phyloP scores from a whole-genome alignment of 78 protist genomes.

The Speleostelium caveatum region DNA sequence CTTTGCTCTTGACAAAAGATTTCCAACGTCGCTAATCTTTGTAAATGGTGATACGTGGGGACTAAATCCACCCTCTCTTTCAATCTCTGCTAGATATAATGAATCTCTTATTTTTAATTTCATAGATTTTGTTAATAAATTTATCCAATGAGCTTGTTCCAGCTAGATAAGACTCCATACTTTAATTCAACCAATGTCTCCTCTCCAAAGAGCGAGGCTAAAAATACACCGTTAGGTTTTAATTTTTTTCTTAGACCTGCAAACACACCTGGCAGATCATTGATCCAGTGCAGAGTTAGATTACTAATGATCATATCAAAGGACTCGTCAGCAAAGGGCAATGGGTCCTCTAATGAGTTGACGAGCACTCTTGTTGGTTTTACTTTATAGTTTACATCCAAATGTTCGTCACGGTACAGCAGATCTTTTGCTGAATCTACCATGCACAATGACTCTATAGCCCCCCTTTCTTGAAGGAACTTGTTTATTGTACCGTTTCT shows the following conservation, averaged over 20 bases:
- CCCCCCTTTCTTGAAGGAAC: background rate
- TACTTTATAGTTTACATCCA: conserved; percentile 23
- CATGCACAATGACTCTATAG: background rate
- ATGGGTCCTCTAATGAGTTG: conserved; percentile 42
- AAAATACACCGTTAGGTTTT: conserved; percentile 82
- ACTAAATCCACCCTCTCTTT: conserved; percentile 81
- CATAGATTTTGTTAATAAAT: background rate
- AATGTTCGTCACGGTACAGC: conserved; percentile 41
- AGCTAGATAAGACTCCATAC: conserved; percentile 4
- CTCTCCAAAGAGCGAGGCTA: conserved; percentile 80
- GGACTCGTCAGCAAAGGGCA: conserved; percentile 33
- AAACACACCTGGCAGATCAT: conserved; percentile 82
- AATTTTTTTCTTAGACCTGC: conserved; percentile 27
- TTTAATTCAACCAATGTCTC: conserved; percentile 77
- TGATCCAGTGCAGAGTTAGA: conserved; percentile 82
- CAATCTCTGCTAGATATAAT: conserved; percentile 76
- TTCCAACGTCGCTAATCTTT: conserved; percentile 66
- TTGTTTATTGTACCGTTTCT: conserved; percentile 60
- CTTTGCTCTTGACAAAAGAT: conserved; percentile 53
- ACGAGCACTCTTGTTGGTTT: conserved; percentile 58
- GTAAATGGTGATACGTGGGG: conserved; percentile 83
- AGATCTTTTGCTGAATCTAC: conserved; percentile 61
- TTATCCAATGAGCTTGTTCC: background rate
- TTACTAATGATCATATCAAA: conserved; percentile 72
- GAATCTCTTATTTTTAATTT: conserved; percentile 37